These are phyloP conservation scores for Cyphellophora attinorum DNA, from an alignment of 2,329 filamentous ascomycete species.

Conservation along the genomic window DNA sequence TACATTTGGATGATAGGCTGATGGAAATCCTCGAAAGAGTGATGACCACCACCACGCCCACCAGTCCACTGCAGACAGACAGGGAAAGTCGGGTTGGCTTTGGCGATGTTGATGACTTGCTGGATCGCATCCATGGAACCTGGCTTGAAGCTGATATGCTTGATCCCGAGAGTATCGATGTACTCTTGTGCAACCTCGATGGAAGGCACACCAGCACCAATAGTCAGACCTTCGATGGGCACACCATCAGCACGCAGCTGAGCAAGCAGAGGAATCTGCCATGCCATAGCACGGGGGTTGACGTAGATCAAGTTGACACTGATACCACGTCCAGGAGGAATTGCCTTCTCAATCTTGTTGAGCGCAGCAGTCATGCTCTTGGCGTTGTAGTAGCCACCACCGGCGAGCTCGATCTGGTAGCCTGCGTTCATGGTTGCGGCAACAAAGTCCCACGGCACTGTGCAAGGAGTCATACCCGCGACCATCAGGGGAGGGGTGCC, in stretches of 20 bases:
- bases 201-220: slow-evolving; percentile 86
- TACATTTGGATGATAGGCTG: slow-evolving; percentile 89
- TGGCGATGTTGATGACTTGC: slow-evolving; percentile 82
- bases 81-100: slow-evolving; percentile 89
- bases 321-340: slow-evolving; percentile 78
- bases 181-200: slow-evolving; percentile 90
- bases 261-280: slow-evolving; percentile 80
- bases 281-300: slow-evolving; percentile 77
- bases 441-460: slow-evolving; percentile 84
- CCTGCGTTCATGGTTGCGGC: slow-evolving; percentile 88
- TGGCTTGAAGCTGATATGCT: slow-evolving; percentile 92
- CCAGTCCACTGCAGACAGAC: slow-evolving; percentile 91
- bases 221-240: slow-evolving; percentile 83
- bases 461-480: slow-evolving; percentile 86
- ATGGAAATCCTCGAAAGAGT: slow-evolving; percentile 94
- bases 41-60: slow-evolving; percentile 84
- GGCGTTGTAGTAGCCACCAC: slow-evolving; percentile 79
- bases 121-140: slow-evolving; percentile 84
- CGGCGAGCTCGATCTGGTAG: slow-evolving; percentile 86
- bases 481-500: slow-evolving; percentile 83
- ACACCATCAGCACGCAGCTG: slow-evolving; percentile 75
- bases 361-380: slow-evolving; percentile 76
- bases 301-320: slow-evolving; percentile 87
- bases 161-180: slow-evolving; percentile 82
- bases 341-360: slow-evolving; percentile 71